Evolutionary conservation across 2,329 filamentous ascomycete genomes (phyloP), one percentile per base, ranked within the genome.

Genomic region (Coleophoma eucalyptorum): DNA sequence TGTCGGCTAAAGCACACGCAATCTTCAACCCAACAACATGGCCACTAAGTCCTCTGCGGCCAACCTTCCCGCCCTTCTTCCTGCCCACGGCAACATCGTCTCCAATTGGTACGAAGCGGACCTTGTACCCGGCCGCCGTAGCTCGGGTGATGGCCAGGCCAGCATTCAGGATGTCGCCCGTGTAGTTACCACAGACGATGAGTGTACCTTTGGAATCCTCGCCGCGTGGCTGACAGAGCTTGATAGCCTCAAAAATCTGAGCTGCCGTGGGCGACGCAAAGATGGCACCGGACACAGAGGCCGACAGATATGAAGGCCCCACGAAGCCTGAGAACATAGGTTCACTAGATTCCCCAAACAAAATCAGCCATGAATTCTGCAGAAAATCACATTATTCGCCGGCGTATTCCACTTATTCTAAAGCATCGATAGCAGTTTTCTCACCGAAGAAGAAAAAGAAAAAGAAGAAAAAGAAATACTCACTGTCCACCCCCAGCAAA

Each of bases 31-130:
- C 71, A 19, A 78, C 64, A 26, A 77, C 58, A 59, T 80, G 79
- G 1, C 74, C 76, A 41, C 75, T 75, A 26, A 79, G 56, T 2
- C 75, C 76, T 67, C 76, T 67, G 52, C 75, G 60, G 10, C 75
- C 75, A 7, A 76, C 67, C 51, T 74, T 75, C 19, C 68, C 70
- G 11, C 73, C 74, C 64, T 77, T 73, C 55, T 72, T 68, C 50
- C 74, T 66, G 3, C 74, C 74, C 34, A 79, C 53, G 2, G 72
- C 68, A 12, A 73, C 71, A 62, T 74, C 72, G 47, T 74, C 72
- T 0, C 58, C 58, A 20, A 61, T 50, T 4, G 56, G 53, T 26
- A 60, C 52, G 46, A 60, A 58, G 15, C 52, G 34, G 15, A 62
- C 55, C 49, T 59, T 60, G 18, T 58, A 58, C 7, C 58, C 58